These are phyloP conservation scores for Acrocalymma vagum DNA, from an alignment of 2,329 filamentous ascomycete genomes.

Conservation along the genomic window DNA sequence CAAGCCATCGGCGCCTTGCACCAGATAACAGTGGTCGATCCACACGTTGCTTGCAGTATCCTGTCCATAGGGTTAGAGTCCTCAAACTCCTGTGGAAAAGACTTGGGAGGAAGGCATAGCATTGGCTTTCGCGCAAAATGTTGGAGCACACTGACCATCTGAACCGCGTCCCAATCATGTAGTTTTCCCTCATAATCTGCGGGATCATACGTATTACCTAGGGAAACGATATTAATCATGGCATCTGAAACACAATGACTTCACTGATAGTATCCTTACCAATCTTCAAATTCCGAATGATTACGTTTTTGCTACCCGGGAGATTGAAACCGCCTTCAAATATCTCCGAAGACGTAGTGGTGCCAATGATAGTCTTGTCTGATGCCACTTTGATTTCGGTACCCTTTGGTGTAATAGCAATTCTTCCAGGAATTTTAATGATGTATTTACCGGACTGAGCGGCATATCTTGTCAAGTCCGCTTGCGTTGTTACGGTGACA, in stretches of 20 bases:
- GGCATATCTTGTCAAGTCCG: slow-evolving; percentile 10
- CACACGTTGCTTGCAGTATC: neutral
- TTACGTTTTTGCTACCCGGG: slow-evolving; percentile 10
- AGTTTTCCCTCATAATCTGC: slow-evolving; percentile 13
- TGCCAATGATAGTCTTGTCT: slow-evolving; percentile 14
- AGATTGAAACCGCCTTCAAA: slow-evolving; percentile 13
- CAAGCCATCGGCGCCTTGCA: slow-evolving; percentile 13
- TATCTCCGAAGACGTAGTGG: slow-evolving; percentile 3
- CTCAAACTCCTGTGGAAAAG: no score
- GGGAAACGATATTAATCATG: neutral
- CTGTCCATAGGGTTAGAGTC: no score
- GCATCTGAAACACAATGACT: no score
- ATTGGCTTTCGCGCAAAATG: slow-evolving; percentile 17
- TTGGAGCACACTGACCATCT: slow-evolving; percentile 12
- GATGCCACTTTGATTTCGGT: slow-evolving; percentile 12
- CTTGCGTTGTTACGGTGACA: slow-evolving; percentile 7
- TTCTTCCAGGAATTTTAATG: slow-evolving; percentile 6
- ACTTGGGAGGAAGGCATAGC: no score
- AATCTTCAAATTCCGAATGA: slow-evolving; percentile 11
- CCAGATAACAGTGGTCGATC: neutral
- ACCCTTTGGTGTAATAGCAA: slow-evolving; percentile 1
- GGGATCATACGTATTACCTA: slow-evolving; percentile 1
- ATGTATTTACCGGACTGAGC: slow-evolving; percentile 8
- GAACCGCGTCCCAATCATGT: slow-evolving; percentile 15
- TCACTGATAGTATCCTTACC: no score